Evolutionary conservation across 1,284 basidiomycete species (phyloP), one percentile per base, ranked within the genome.

Genomic region (Malassezia equina): DNA sequence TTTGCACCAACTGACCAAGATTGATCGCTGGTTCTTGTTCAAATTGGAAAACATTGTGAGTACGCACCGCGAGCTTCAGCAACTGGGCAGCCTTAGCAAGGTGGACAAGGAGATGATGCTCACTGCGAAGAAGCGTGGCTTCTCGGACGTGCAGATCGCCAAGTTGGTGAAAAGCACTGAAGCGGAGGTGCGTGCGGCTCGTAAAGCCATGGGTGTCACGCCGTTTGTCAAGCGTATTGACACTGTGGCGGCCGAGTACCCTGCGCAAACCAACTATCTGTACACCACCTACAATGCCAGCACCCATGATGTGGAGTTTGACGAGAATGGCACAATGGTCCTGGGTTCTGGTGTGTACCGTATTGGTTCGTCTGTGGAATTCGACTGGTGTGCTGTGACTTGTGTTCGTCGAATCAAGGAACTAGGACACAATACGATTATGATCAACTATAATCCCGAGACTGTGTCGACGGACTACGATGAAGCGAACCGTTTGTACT

Each of bases 391-490:
- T 75, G 94, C 94, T 28, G 94, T 98, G 47, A 96, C 91, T 3
- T 96, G 91, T 75, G 89, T 90, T 36, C 83, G 94, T 61, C 86
- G 86, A 72, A 83, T 98, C 62, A 81, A 91, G 63, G 83, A 85
- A 61, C 86, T 90, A 82, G 90, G 90, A 73, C 86, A 88, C 77
- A 83, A 84, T 79, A 96, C 94, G 40, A 85, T 98, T 79, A 98
- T 98, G 93, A 82, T 99, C 81, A 99, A 98, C 80, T 98, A 99
- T 79, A 98, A 98, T 78, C 94, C 93, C 15, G 94, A 99, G 78
- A 99, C 94, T 4, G 94, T 99, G 54, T 94, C 90, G 6, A 99
- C 94, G 55, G 94, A 98, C 77, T 99, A 93, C 76, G 94, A 99
- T 74, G 94, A 99, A 79, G 94, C 94, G 19, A 93, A 98, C 73